Conservation (phyloP, 2,329 filamentous ascomycete species). For the Cephalotrichum gorgonifer region DNA sequence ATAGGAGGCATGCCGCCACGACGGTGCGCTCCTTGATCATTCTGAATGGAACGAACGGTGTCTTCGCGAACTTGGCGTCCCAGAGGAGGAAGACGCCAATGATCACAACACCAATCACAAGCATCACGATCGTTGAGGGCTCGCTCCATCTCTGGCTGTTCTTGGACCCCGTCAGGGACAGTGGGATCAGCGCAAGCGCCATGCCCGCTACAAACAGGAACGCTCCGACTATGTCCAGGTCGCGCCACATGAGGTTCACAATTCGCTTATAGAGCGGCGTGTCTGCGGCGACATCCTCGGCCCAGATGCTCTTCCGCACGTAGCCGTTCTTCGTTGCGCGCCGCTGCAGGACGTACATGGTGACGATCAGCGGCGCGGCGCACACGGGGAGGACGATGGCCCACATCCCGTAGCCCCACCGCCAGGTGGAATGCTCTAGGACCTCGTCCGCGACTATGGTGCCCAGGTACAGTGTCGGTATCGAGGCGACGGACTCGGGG, state of each 20-base stretch:
- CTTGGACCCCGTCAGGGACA: conserved; percentile 24
- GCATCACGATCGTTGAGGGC: conserved; percentile 23
- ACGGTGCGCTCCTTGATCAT: conserved; percentile 25
- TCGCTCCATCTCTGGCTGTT: conserved; percentile 20
- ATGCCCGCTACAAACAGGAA: conserved; percentile 21
- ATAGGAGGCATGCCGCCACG: conserved; percentile 24
- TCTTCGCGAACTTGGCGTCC: conserved; percentile 24
- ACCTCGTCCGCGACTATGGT: conserved; percentile 21
- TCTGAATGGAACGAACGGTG: conserved; percentile 26
- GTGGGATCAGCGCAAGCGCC: conserved; percentile 21
- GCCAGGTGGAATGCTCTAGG: conserved; percentile 24
- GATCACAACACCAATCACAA: conserved; percentile 18
- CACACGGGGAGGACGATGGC: conserved; percentile 24
- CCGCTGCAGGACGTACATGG: conserved; percentile 20
- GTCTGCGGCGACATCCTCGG: background rate
- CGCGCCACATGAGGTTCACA: conserved; percentile 14
- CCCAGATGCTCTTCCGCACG: conserved; percentile 1
- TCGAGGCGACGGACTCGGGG: conserved; percentile 32
- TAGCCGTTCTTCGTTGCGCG: conserved; percentile 14
- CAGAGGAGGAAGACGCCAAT: conserved; percentile 20
- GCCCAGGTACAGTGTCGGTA: conserved; percentile 20
- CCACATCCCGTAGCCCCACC: conserved; percentile 31
- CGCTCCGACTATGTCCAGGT: conserved; percentile 23
- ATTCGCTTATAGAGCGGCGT: conserved; percentile 13
- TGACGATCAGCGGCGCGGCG: conserved; percentile 19